Percentiles rank a stretch among this genome's conserved stretches.
These are phyloP conservation scores for Neonectria sp. DNA, from an alignment of 2,329 filamentous ascomycete genomes.

Conservation along the genomic window DNA sequence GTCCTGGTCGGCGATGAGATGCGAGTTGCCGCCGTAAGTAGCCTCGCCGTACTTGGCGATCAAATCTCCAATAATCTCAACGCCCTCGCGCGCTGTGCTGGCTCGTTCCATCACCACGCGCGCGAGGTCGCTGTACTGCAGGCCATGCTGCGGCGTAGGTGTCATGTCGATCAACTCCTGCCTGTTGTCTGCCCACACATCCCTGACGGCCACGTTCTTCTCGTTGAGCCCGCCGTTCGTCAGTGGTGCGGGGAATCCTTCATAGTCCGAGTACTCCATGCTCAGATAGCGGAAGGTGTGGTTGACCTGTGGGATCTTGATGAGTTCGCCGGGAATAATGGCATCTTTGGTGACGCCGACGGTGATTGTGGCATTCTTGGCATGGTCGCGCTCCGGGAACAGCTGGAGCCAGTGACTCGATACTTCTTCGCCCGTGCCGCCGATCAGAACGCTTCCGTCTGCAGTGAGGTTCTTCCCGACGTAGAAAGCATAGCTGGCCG, in stretches of 20 bases:
- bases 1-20: slow-evolving; percentile 43
- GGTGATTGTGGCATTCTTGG: slow-evolving; percentile 57
- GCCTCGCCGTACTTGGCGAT: slow-evolving; percentile 41
- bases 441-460: slow-evolving; percentile 59
- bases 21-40: slow-evolving; percentile 43
- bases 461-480: slow-evolving; percentile 61
- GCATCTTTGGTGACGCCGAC: slow-evolving; percentile 43
- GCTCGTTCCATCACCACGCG: slow-evolving; percentile 45
- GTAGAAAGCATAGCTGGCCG: slow-evolving; percentile 62
- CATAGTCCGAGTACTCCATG: slow-evolving; percentile 46
- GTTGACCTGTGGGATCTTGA: slow-evolving; percentile 41
- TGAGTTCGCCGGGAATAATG: slow-evolving; percentile 39
- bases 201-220: slow-evolving; percentile 41
- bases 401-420: slow-evolving; percentile 64
- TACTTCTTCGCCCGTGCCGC: slow-evolving; percentile 63
- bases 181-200: slow-evolving; percentile 44
- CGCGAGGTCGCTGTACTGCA: slow-evolving; percentile 45
- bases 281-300: slow-evolving; percentile 44
- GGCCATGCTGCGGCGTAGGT: slow-evolving; percentile 37
- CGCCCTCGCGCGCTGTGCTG: slow-evolving; percentile 36
- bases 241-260: slow-evolving; percentile 40
- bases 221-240: slow-evolving; percentile 44
- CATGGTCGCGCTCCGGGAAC: slow-evolving; percentile 58
- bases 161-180: slow-evolving; percentile 44
- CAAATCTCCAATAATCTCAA: slow-evolving; percentile 37